A percentile compares a stretch with the other conserved stretches of the same genome.
Conservation (phyloP, 192 early-diverging fungal genomes). For the Gigaspora rosea region DNA sequence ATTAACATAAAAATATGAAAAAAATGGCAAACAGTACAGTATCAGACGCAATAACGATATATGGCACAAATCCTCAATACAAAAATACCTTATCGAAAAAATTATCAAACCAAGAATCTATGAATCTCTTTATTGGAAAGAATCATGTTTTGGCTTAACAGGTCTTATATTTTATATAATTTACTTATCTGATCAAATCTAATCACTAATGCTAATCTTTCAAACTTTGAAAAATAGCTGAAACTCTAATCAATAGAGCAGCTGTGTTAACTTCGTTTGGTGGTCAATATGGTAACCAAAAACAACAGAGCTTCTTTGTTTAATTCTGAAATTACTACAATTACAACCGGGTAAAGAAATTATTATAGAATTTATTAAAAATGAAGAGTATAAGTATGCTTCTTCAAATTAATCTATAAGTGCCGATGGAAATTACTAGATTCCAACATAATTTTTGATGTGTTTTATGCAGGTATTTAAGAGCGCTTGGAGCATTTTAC, state of each 20-base stretch:
- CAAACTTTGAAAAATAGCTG: not conserved
- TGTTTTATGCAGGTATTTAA: constrained; percentile 61
- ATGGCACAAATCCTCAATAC: constrained; percentile 93
- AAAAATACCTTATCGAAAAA: constrained; percentile 93
- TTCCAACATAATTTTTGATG: no score
- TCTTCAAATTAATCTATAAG: not conserved
- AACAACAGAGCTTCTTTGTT: no score
- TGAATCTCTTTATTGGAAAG: constrained; percentile 96
- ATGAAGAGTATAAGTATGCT: constrained; percentile 78
- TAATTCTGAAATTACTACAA: no score
- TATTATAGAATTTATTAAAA: constrained; percentile 58
- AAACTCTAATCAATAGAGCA: no score
- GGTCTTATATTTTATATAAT: constrained; percentile 39
- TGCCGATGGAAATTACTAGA: not conserved
- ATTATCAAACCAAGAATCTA: constrained; percentile 88
- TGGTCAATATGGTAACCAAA: no score
- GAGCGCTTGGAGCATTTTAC: constrained; percentile 89
- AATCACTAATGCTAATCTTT: not conserved
- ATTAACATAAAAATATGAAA: not conserved
- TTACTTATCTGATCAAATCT: not conserved
- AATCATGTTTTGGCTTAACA: constrained; percentile 92
- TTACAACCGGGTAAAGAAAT: no score
- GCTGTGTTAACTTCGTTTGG: no score
- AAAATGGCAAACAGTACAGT: constrained; percentile 71
- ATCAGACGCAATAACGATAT: constrained; percentile 68